Conservation (phyloP, 75 land plant species). For the Isoetes taiwanensis region DNA sequence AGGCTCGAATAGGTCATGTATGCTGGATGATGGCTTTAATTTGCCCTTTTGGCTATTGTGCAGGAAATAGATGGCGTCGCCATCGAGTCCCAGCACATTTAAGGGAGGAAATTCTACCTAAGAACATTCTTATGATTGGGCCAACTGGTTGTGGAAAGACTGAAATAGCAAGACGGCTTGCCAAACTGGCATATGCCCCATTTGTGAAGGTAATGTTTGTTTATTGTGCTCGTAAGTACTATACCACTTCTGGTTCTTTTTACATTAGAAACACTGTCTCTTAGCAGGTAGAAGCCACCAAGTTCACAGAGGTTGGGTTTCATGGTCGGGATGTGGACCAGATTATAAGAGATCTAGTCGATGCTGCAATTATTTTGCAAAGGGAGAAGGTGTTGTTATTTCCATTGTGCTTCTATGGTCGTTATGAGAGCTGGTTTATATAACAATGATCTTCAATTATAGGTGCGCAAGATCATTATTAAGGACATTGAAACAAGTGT, state of each 20-base stretch:
- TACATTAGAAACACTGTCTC: not conserved
- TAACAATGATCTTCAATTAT: not conserved
- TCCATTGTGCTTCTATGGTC: not conserved
- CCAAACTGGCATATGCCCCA: constrained; percentile 31
- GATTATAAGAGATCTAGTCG: constrained; percentile 28
- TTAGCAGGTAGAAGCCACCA: constrained; percentile 29
- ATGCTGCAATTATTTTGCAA: constrained; percentile 26
- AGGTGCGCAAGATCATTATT: constrained; percentile 19
- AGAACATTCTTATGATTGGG: constrained; percentile 38
- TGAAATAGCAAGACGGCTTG: constrained; percentile 26
- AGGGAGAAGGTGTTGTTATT: constrained; percentile 20
- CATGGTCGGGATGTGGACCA: constrained; percentile 40
- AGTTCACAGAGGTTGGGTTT: constrained; percentile 34
- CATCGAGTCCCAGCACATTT: constrained; percentile 23
- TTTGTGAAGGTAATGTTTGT: constrained; percentile 25
- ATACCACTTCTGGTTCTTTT: not conserved
- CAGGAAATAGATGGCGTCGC: constrained; percentile 35
- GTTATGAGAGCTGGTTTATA: not conserved
- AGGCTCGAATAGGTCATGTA: not conserved
- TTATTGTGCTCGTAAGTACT: not conserved
- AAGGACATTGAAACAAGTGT: constrained; percentile 23
- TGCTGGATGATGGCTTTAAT: not conserved
- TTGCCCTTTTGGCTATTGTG: not conserved
- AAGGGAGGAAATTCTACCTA: constrained; percentile 28
- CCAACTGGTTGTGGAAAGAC: constrained; percentile 40